phyloP scores from a whole-genome alignment of 208 protist genomes.

The Acanthamoeba lenticulata region DNA sequence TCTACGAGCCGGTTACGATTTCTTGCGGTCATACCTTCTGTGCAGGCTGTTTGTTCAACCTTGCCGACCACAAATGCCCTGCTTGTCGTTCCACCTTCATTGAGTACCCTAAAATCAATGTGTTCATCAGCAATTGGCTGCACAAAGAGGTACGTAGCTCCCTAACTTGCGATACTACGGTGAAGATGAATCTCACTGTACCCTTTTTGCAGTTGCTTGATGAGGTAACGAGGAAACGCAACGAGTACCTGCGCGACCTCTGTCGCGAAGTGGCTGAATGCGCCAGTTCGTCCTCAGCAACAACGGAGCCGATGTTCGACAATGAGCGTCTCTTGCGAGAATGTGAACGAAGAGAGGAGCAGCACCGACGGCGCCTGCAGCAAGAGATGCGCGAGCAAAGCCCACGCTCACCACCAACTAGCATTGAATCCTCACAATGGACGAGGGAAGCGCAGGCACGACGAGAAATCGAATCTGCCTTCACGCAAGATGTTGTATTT shows the following conservation, averaged over 20 bases:
- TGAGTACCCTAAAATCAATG: slow-evolving; percentile 12
- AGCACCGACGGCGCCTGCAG: not conserved
- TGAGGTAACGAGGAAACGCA: not conserved
- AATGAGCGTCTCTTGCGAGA: not conserved
- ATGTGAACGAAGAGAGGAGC: not conserved
- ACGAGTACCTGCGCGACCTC: not conserved
- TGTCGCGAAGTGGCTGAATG: not conserved
- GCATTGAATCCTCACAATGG: too few relatives aligned
- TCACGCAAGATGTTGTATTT: not conserved
- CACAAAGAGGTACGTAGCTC: not conserved
- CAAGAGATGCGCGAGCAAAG: not conserved
- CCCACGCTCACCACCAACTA: too few relatives aligned
- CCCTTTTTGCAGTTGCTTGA: not conserved
- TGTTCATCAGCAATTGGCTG: not conserved
- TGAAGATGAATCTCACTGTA: not conserved
- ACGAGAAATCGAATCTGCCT: not conserved
- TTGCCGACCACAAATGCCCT: not conserved
- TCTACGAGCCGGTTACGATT: not conserved
- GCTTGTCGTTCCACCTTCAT: not conserved
- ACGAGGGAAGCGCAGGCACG: not conserved
- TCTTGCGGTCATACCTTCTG: not conserved
- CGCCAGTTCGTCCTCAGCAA: not conserved
- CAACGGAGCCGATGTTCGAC: not conserved
- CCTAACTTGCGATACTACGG: not conserved
- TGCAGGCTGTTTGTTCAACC: not conserved